phyloP scores from a whole-genome alignment of 768 basidiomycete genomes.

The Calocybe indica region DNA sequence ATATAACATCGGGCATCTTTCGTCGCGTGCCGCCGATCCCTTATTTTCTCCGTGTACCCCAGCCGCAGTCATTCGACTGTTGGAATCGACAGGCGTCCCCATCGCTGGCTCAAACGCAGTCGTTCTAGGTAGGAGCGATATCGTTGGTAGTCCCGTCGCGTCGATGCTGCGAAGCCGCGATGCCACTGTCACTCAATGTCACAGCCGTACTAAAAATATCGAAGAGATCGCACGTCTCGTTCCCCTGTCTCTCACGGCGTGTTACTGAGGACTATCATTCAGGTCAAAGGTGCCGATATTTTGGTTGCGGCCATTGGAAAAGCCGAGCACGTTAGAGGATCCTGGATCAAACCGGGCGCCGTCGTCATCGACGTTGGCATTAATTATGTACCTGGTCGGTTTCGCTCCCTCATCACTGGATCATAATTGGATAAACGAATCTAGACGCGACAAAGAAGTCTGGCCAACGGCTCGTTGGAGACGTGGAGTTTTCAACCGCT shows the following conservation, averaged over 20 bases:
- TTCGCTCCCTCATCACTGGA: not conserved
- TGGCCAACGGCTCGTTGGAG: slow-evolving; percentile 92
- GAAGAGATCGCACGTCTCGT: slow-evolving; percentile 58
- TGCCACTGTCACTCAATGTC: slow-evolving; percentile 97
- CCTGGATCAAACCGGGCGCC: slow-evolving; percentile 93
- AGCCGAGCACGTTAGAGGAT: slow-evolving; percentile 83
- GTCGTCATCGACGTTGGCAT: slow-evolving; percentile 98
- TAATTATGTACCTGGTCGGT: slow-evolving; percentile 84
- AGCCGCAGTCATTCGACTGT: slow-evolving; percentile 82
- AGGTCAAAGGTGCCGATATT: slow-evolving; percentile 87
- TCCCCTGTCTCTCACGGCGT: not conserved
- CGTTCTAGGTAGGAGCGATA: slow-evolving; percentile 95
- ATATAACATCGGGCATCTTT: slow-evolving; percentile 94
- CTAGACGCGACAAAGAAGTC: slow-evolving; percentile 88
- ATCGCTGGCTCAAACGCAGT: slow-evolving; percentile 80
- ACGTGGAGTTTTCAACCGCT: slow-evolving; percentile 86
- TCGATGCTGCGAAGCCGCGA: slow-evolving; percentile 86
- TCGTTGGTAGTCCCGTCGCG: slow-evolving; percentile 93
- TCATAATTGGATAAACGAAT: not conserved
- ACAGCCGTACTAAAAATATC: slow-evolving; percentile 83
- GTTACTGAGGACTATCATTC: slow-evolving; percentile 3
- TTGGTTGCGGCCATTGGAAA: slow-evolving; percentile 96
- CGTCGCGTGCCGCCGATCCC: slow-evolving; percentile 84
- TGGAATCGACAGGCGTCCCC: slow-evolving; percentile 79
- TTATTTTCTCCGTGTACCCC: slow-evolving; percentile 96